Percentiles rank a stretch among this genome's conserved stretches.
These are phyloP conservation scores for Calonectria leucothoes DNA, from an alignment of 2,329 filamentous ascomycete genomes.

Conservation along the genomic window DNA sequence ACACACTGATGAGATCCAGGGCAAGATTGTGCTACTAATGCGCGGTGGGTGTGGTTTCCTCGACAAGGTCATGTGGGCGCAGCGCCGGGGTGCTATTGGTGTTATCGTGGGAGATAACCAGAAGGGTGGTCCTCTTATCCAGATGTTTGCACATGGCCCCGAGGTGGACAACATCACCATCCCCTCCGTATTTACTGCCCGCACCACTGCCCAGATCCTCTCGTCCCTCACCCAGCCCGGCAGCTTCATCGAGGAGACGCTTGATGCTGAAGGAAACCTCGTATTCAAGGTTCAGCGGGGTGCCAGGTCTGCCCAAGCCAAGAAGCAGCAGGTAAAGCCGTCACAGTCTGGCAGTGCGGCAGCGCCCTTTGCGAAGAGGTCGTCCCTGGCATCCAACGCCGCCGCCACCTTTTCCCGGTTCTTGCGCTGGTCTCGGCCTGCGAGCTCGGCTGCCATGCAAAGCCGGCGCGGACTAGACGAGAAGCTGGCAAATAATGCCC, in stretches of 20 bases:
- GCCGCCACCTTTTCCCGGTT: conserved; percentile 20
- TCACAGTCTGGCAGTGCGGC: conserved; percentile 13
- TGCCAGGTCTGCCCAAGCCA: conserved; percentile 45
- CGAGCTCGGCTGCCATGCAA: background rate
- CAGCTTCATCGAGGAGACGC: conserved; percentile 69
- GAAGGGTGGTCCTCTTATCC: conserved; percentile 87
- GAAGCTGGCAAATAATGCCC: conserved; percentile 23
- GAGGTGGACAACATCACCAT: conserved; percentile 92
- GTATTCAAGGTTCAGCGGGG: conserved; percentile 65
- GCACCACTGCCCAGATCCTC: conserved; percentile 92
- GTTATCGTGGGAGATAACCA: conserved; percentile 95
- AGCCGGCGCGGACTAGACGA: background rate
- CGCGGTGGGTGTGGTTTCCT: conserved; percentile 95
- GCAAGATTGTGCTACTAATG: conserved; percentile 91
- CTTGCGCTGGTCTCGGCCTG: conserved; percentile 6
- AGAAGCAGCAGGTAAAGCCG: conserved; percentile 15
- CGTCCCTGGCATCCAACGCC: conserved; percentile 5
- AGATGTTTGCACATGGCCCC: conserved; percentile 98
- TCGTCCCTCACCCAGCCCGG: conserved; percentile 86
- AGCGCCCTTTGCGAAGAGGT: conserved; percentile 29
- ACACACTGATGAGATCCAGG: conserved; percentile 80
- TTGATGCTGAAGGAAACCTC: conserved; percentile 70
- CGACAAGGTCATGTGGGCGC: conserved; percentile 97
- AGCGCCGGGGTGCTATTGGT: conserved; percentile 87
- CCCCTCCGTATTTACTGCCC: conserved; percentile 92